These are phyloP conservation scores for Mucor lusitanicus DNA, from an alignment of 371 early-diverging fungal species.

Conservation along the genomic window DNA sequence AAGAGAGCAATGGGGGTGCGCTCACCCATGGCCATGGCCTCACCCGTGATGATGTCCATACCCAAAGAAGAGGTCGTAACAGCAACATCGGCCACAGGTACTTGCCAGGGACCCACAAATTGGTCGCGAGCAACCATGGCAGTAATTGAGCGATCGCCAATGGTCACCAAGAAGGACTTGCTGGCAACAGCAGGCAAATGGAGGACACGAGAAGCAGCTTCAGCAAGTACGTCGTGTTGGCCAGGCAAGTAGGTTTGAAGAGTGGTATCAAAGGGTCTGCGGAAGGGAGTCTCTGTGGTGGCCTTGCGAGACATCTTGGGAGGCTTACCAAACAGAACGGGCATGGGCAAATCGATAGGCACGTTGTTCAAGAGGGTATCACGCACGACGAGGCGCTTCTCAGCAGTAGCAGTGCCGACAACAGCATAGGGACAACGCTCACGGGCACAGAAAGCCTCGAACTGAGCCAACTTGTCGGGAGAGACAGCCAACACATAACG, in stretches of 20 bases:
- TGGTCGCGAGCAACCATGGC: conserved; percentile 95
- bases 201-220: conserved; percentile 79
- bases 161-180: conserved; percentile 95
- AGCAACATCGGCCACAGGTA: conserved; percentile 95
- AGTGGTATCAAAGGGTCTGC: conserved; percentile 64
- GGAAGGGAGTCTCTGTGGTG: conserved; percentile 53
- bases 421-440: conserved; percentile 93
- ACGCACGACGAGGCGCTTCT: conserved; percentile 78
- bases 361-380: conserved; percentile 69
- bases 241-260: conserved; percentile 60
- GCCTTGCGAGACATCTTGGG: conserved; percentile 90
- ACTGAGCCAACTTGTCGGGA: conserved; percentile 65
- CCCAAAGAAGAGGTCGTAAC: conserved; percentile 82
- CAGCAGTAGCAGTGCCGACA: conserved; percentile 89
- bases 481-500: conserved; percentile 92
- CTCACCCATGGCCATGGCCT: conserved; percentile 98
- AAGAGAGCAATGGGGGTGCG: conserved; percentile 89
- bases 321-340: conserved; percentile 92
- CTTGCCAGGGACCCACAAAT: conserved; percentile 97
- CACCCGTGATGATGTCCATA: conserved; percentile 74
- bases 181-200: conserved; percentile 88
- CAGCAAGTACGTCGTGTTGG: conserved; percentile 46
- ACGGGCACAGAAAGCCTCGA: conserved; percentile 80
- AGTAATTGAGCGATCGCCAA: conserved; percentile 94
- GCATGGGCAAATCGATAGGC: conserved; percentile 95